Evolutionary conservation across 176 grass and related monocot species (phyloP).

Genomic region (Triticum aestivum): IWGSC_CS_RefSeq_v2.1 NC_057811.1:453318315-453318814

Average conservation of each 20-base stretch:
- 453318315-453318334: conserved; percentile 30
- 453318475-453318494: neutral
- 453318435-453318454: neutral
- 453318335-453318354: conserved; percentile 28
- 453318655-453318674: neutral
- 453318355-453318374: neutral
- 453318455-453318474: neutral
- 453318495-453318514: neutral
- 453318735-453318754: neutral
- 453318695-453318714: neutral
- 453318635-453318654: neutral
- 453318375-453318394: neutral
- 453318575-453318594: neutral
- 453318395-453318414: neutral
- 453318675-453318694: neutral
- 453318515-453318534: neutral
- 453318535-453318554: neutral
- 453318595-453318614: neutral
- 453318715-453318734: conserved; percentile 7
- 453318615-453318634: neutral
- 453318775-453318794: conserved; percentile 94
- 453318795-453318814: conserved; percentile 96
- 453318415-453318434: neutral
- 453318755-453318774: conserved; percentile 64
- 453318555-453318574: neutral